Evolutionary conservation across 176 grass and related monocot species (phyloP).

Genomic region (Echinochloa phyllopogon): DNA sequence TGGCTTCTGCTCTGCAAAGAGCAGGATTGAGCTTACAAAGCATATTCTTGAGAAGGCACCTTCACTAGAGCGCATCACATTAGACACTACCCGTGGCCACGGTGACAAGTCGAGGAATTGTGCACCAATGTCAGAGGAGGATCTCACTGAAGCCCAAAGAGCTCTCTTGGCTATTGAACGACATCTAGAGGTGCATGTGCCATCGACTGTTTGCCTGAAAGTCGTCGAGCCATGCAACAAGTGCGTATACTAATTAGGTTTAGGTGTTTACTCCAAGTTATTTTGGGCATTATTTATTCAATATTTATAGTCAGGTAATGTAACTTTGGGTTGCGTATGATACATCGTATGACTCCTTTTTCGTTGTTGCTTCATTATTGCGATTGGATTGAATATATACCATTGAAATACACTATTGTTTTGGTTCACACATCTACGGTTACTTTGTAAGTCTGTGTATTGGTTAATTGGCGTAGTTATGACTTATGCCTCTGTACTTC

Average conservation of each 20-base stretch:
- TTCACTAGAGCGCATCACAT: background rate
- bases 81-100: background rate
- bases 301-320: no score
- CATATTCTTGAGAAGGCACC: background rate
- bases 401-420: no score
- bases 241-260: background rate
- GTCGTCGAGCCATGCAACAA: background rate
- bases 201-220: background rate
- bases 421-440: no score
- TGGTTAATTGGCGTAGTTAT: no score
- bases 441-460: no score
- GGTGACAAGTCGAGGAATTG: background rate
- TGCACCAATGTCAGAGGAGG: background rate
- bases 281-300: no score
- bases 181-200: background rate
- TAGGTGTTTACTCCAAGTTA: no score
- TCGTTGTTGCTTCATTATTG: no score
- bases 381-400: no score
- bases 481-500: no score
- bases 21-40: background rate
- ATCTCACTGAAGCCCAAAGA: background rate
- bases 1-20: conserved; percentile 16
- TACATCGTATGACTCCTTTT: no score
- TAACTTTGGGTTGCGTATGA: no score
- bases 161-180: background rate